A percentile compares a stretch with the other conserved stretches of the same genome.
phyloP scores from a whole-genome alignment of 345 rosid genomes.

The Acer saccharum region DNA sequence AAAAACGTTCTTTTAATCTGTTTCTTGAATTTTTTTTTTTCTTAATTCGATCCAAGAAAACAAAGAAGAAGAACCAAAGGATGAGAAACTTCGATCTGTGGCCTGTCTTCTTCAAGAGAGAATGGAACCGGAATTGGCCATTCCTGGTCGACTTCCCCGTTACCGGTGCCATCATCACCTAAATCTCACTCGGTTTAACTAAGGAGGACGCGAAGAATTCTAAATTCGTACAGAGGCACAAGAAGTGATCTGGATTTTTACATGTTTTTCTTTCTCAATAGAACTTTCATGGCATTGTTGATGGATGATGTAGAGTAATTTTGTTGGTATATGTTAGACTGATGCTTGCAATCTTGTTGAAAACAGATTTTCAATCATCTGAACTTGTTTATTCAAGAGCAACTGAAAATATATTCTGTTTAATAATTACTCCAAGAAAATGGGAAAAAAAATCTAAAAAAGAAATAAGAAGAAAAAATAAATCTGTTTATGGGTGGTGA shows the following conservation, averaged over 20 bases:
- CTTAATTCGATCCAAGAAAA: too few species aligned
- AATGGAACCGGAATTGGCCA: conserved; percentile 81
- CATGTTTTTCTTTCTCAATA: background rate
- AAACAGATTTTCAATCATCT: background rate
- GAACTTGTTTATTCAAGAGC: background rate
- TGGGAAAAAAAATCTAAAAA: too few species aligned
- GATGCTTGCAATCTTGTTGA: background rate
- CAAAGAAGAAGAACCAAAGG: background rate
- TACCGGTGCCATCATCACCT: conserved; percentile 44
- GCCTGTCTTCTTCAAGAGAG: conserved; percentile 84
- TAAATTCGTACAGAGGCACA: conserved; percentile 14
- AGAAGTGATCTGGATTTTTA: background rate
- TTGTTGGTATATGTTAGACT: background rate
- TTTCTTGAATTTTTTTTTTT: too few species aligned
- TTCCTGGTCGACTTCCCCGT: conserved; percentile 78
- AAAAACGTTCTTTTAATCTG: too few species aligned
- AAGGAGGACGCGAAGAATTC: conserved; percentile 19
- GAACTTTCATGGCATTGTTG: background rate
- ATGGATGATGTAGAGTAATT: background rate
- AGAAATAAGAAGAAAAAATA: too few species aligned
- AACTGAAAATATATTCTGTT: background rate
- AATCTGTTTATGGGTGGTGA: too few species aligned
- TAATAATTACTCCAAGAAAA: background rate
- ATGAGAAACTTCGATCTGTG: conserved; percentile 71
- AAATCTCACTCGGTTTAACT: too few species aligned